Base-by-base conservation (phyloP, 2,329 filamentous ascomycete species). In the Fusarium nelsonii region DNA sequence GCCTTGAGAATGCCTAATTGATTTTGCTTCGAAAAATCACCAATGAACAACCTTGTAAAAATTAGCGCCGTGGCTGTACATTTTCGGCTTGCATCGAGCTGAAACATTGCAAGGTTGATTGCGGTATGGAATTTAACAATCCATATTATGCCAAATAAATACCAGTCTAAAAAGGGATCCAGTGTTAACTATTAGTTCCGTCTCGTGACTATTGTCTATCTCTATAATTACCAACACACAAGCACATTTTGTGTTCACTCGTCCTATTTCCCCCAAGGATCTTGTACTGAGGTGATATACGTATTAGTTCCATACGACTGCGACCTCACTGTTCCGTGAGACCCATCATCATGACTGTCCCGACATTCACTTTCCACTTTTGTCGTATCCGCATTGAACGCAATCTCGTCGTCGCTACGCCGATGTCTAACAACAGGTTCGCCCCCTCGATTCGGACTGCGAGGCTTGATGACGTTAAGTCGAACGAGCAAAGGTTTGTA, bases 401-500 rank as follows among this genome's bases (percentile, higher is more conserved):
- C 69, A 2, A 33, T n/a, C 7, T 70, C 65, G 3, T 41, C 28
- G 14, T 58, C 41, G 5, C 14, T 36, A 0, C 20, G n/a, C 14
- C 30, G 23, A 7, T 23, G 10, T 12, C 55, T 43, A 5, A 44
- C 14, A n/a, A 15, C 36, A 6, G 41, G 46, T 2, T 33, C 57
- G 2, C 28, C 23, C 2, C 6, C 3, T 1, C 40, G 53, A 18
- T 33, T 45, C 8, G 10, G 1, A 16, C 34, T 3, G 1, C 30
- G 7, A 36, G 40, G 8, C 18, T 23, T 11, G 2, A 26, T 16
- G n/a, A 15, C 7, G 16, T 26, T 37, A 4, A 49, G 16, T 7
- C 40, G 32, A 2, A 34, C 9, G 1, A 72, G 20, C 1, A 71
- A 20, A 8, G 65, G 69, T 6, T 67, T 56, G 6, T 65, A 61